These are phyloP conservation scores for Eucalyptus pauciflora DNA, from an alignment of 345 rosid genomes.

Conservation along the genomic window DNA sequence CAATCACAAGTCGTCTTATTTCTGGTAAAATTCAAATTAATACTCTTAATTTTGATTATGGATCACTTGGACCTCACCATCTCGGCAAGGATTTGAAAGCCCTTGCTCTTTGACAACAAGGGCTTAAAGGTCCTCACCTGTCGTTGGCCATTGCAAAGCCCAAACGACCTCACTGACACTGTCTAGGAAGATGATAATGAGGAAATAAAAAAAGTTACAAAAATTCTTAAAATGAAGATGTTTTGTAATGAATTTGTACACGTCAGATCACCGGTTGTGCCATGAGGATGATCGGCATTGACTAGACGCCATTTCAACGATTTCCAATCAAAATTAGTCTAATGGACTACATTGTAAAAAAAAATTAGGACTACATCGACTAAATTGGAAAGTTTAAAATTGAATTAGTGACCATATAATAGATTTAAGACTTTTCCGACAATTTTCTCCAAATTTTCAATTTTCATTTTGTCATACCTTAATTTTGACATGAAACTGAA, in stretches of 20 bases:
- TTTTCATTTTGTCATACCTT: neutral
- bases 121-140: neutral
- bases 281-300: neutral
- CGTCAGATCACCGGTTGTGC: rapidly evolving
- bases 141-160: neutral
- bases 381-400: neutral
- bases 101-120: neutral
- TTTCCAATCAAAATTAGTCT: neutral
- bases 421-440: neutral
- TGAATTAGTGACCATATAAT: neutral
- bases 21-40: no score
- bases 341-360: neutral
- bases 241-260: neutral
- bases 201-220: neutral
- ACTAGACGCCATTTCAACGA: rapidly evolving
- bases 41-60: neutral
- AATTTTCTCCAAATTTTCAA: neutral
- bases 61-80: neutral
- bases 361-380: rapidly evolving
- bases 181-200: neutral
- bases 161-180: neutral
- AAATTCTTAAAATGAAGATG: neutral
- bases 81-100: neutral
- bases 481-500: neutral
- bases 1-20: no score